A percentile compares a stretch with the other conserved stretches of the same genome.
Evolutionary conservation across 2,329 filamentous ascomycete genomes (phyloP).

Genomic region (Penicillium sclerotigenum): DNA sequence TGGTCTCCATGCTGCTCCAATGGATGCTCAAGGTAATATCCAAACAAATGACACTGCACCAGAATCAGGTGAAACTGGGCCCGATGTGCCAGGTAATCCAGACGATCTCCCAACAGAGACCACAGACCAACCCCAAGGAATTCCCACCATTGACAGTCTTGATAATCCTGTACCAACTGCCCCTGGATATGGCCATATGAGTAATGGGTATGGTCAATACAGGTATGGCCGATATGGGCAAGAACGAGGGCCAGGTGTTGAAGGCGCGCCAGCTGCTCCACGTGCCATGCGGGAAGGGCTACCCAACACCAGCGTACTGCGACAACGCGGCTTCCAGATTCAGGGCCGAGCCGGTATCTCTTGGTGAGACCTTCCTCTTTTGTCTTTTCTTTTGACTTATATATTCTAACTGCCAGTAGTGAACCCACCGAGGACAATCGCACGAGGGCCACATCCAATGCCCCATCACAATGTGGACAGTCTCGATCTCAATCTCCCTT

Average conservation of each 20-base stretch:
- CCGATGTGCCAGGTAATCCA: background rate
- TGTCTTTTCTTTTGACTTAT: background rate
- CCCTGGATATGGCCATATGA: conserved; percentile 5
- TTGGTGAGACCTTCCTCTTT: background rate
- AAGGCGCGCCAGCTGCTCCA: conserved; percentile 80
- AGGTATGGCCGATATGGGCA: conserved; percentile 43
- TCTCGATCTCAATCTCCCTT: conserved; percentile 39
- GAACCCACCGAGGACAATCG: background rate
- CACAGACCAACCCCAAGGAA: conserved; percentile 17
- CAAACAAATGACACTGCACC: conserved; percentile 12
- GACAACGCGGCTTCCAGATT: conserved; percentile 53
- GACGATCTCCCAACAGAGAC: background rate
- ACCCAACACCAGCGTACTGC: conserved; percentile 73
- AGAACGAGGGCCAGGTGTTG: conserved; percentile 57
- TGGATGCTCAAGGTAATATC: conserved; percentile 15
- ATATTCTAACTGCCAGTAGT: background rate
- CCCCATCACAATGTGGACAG: background rate
- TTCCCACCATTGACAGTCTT: conserved; percentile 28
- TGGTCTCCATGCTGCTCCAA: conserved; percentile 21
- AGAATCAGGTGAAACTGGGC: background rate
- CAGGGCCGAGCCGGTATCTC: conserved; percentile 27
- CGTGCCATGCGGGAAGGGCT: conserved; percentile 90
- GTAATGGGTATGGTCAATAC: conserved; percentile 26
- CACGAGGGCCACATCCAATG: background rate
- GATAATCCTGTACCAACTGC: conserved; percentile 17